A percentile compares a stretch with the other conserved stretches of the same genome.
These are phyloP conservation scores for Mycena citricolor DNA, from an alignment of 1,284 basidiomycete species.

Conservation along the genomic window DNA sequence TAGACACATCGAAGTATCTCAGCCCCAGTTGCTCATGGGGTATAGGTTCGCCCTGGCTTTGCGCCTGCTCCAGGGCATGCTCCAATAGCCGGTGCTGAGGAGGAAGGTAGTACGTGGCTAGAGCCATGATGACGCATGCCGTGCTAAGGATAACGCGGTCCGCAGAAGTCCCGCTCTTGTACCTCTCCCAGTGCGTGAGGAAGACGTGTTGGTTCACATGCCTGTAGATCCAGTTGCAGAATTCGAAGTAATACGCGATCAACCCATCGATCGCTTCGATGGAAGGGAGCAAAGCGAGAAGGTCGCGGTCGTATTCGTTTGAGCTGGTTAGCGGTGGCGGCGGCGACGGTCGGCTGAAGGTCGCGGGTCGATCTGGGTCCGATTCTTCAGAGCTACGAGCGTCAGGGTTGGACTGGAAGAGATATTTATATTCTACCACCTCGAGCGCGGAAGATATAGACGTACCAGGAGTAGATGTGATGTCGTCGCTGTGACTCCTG, in stretches of 20 bases:
- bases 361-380: too few relatives aligned
- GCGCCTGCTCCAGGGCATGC: too few relatives aligned
- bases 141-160: conserved; percentile 71
- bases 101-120: conserved; percentile 71
- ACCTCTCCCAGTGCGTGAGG: conserved; percentile 63
- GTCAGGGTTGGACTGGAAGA: conserved; percentile 8
- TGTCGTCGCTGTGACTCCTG: conserved; percentile 69
- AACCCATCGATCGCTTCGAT: conserved; percentile 68
- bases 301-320: conserved; percentile 69
- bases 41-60: conserved; percentile 44
- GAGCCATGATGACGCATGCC: conserved; percentile 67
- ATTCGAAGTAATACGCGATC: conserved; percentile 74
- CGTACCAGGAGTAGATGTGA: conserved; percentile 64
- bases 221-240: conserved; percentile 82
- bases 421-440: too few relatives aligned
- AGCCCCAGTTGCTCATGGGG: conserved; percentile 56
- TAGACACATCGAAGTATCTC: conserved; percentile 68
- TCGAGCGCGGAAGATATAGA: conserved; percentile 22
- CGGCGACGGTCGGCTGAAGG: too few relatives aligned
- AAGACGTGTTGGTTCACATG: conserved; percentile 68
- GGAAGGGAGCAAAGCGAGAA: conserved; percentile 63
- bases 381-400: conserved; percentile 19
- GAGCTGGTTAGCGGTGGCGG: too few relatives aligned
- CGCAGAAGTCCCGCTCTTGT: conserved; percentile 61
- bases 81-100: conserved; percentile 58